Base-by-base conservation (phyloP, 2,329 filamentous ascomycete genomes). In the Nothomitra cinnamomea region DNA sequence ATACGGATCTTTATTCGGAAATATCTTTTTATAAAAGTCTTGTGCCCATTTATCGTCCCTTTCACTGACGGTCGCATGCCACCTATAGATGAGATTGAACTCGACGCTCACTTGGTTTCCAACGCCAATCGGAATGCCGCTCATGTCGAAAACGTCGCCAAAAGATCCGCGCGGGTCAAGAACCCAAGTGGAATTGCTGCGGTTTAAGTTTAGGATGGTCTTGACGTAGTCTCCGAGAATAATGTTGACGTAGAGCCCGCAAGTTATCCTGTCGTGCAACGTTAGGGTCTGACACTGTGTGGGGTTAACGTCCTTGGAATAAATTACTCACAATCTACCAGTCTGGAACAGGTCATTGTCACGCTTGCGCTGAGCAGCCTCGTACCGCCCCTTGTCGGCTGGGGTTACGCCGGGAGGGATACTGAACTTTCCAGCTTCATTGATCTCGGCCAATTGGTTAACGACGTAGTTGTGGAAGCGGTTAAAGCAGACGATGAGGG, bases 381-480 rank as follows among this genome's bases (percentile, higher is more conserved):
- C 60, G 17, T 70, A 63, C 24, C 72, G 70, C 41, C 82, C 77
- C 1, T 71, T 72, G 0, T 69, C 61, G 0, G 78, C 68, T 0
- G 67, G 62, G 28, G 28, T 32, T 32, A 32, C 28, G 3, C 71
- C 66, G 0, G 70, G 61, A 0, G 87, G 86, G 56, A 79, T 80
- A 0, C 74, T 77, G 67, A 95, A 95, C 19, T 85, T 78, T n/a
- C 80, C 81, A 48, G 79, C 78, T 61, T 95, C 89, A 61, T 95
- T 95, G 66, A 95, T 90, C 17, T 75, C 70, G 0, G 85, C 85
- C 19, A 95, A 71, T 56, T 90, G 83, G 53, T 80, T 77, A 1
- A 85, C 88, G 0, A 88, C 79, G 58, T 92, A 76, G 67, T 96
- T 95, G 68, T 95, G 90, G 68, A 94, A 94, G 4, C 76, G 72